Evolutionary conservation across 1,284 basidiomycete species (phyloP).

Genomic region (Marasmius oreades): DNA sequence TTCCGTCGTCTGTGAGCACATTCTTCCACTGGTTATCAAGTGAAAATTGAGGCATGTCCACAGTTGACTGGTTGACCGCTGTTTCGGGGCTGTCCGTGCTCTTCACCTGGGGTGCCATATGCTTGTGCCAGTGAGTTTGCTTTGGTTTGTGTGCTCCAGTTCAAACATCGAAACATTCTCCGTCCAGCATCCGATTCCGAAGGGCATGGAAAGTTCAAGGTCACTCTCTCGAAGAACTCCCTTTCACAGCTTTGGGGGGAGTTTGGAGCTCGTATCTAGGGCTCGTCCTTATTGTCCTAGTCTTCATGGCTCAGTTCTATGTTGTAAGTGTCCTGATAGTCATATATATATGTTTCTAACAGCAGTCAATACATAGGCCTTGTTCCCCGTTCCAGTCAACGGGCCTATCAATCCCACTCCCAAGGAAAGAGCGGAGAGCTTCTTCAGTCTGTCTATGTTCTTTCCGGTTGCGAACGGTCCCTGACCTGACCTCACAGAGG

Average conservation of each 20-base stretch:
- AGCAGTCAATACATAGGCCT: constrained; percentile 1
- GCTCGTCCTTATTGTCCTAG: constrained; percentile 33
- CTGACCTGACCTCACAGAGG: constrained; percentile 19
- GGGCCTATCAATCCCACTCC: constrained; percentile 23
- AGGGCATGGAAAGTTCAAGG: constrained; percentile 39
- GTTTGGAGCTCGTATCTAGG: constrained; percentile 42
- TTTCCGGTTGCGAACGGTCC: background rate
- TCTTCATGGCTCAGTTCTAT: constrained; percentile 43
- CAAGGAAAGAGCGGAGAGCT: constrained; percentile 25
- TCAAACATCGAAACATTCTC: background rate
- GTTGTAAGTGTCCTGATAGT: constrained; percentile 20
- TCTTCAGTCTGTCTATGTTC: constrained; percentile 32
- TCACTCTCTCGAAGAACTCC: constrained; percentile 40
- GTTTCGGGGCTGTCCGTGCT: constrained; percentile 41
- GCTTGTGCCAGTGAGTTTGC: constrained; percentile 38
- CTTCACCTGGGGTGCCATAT: constrained; percentile 41
- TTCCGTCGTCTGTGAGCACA: constrained; percentile 33
- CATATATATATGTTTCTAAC: background rate
- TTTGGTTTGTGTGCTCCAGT: background rate
- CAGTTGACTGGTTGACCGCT: constrained; percentile 40
- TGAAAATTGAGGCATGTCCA: background rate
- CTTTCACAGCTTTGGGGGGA: constrained; percentile 38
- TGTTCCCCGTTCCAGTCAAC: constrained; percentile 17
- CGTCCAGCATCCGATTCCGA: constrained; percentile 38
- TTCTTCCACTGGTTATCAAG: background rate